phyloP scores from a whole-genome alignment of 371 early-diverging fungal species.

The Circinella minor region DNA sequence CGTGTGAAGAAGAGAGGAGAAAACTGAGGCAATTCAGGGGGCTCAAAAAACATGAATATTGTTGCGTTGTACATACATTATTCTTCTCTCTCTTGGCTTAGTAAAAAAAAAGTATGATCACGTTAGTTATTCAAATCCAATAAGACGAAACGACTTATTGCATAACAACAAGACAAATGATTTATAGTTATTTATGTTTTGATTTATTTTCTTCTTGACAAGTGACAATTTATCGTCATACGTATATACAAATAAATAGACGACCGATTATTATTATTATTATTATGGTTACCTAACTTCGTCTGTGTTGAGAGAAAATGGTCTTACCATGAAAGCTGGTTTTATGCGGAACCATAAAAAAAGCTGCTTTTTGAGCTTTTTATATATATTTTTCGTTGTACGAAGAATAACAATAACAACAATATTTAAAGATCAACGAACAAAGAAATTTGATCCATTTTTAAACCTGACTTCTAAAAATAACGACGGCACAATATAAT shows the following conservation, averaged over 20 bases:
- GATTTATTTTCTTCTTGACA: neutral
- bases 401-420: too few relatives aligned
- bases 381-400: neutral
- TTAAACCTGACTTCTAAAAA: too few relatives aligned
- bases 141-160: neutral
- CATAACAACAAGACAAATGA: neutral
- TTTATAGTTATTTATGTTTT: neutral
- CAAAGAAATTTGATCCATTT: neutral
- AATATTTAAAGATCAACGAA: neutral
- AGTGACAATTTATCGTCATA: neutral
- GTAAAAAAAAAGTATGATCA: neutral
- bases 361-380: neutral
- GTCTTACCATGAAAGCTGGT: neutral
- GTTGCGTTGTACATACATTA: neutral
- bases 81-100: neutral
- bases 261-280: neutral
- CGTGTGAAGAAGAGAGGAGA: slow-evolving; percentile 5
- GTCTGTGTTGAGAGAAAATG: slow-evolving; percentile 1
- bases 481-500: too few relatives aligned
- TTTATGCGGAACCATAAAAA: neutral
- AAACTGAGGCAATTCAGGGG: slow-evolving; percentile 7
- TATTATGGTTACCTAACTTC: slow-evolving; percentile 1
- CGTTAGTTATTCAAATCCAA: neutral
- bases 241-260: neutral
- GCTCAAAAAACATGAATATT: neutral